Evolutionary conservation across 2,329 filamentous ascomycete species (phyloP), one percentile per base, ranked within the genome.

Genomic region (Daldinia sp.): DNA sequence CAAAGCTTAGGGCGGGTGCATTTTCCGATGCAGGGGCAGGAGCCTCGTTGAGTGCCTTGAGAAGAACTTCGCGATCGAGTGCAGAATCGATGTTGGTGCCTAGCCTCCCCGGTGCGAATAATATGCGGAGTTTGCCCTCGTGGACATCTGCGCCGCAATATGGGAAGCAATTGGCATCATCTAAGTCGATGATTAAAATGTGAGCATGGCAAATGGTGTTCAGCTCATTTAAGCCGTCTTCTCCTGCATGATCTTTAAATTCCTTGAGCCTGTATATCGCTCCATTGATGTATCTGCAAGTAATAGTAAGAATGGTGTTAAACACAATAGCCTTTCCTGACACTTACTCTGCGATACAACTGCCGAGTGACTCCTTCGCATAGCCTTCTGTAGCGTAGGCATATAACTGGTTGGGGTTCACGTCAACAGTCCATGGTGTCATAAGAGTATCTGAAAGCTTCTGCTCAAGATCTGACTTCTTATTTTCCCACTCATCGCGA

Each of bases 401-500:
- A 68, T 79, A 86, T 69, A 88, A 76, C 50, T 81, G 80, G 55
- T 78, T 79, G 20, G 83, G 81, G 69, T 84, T 81, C 72, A 85
- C 79, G 6, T 86, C 82, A 35, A 87, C 77, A 5, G 81, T 86
- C 86, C 86, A 88, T 6, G 79, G 42, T 39, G 78, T 76, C n/a
- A 83, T 84, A 2, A 88, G 80, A 46, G 82, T 50, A 0, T 80
- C 78, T 0, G 83, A 83, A 44, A 88, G 72, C 60, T 81, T 74
- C 59, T 80, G 75, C 74, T 86, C 84, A 13, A 82, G 69, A 2
- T 80, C 82, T 0, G 68, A 74, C 72, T 83, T 86, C 62, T 83
- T 85, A 61, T 74, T 79, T 18, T 87, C 84, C 81, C 81, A 88
- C 15, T 82, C 79, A 72, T 88, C 86, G 5, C 86, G 84, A 68